Evolutionary conservation across 495 filamentous ascomycete species (phyloP), one percentile per base, ranked within the genome.

Genomic region (Rhypophila decipiens): DNA sequence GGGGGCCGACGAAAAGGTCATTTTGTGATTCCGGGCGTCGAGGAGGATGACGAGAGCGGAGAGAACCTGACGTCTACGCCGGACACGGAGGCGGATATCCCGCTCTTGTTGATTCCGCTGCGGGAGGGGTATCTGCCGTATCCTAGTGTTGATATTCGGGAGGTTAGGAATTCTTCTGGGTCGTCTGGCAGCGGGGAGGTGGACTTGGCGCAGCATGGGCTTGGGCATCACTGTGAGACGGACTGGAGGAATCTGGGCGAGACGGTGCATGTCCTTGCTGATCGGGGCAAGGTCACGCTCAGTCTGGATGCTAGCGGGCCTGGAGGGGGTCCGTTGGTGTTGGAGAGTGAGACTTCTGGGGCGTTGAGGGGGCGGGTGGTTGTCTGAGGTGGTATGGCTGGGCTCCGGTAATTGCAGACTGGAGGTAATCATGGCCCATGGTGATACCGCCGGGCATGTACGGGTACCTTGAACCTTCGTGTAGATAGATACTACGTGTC

Each of bases 1-100:
- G 90, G 88, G 23, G 93, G 94, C 0, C 76, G 83, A 29, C 75
- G 86, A 19, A 84, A 85, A 48, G 84, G 80, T 1, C 86, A 88
- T 52, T 95, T 95, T 63, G 75, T 78, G 2, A 82, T 79, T 21
- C 71, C 69, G 2, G 57, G 54, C 4, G 57, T 58, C n/a, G 50
- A 57, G 20, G 50, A 55, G 22, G 39, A 33, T 18, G 34, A 46
- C 36, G 34, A 57, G 42, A 60, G 47, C 71, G 78, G 56, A 70
- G 66, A 51, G 68, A 66, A 46, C 0, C 75, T 83, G 51, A 60
- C 58, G 22, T 64, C 59, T 24, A 63, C 60, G 5, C 46, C 59
- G 15, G 66, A 63, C 24, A 72, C 69, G 11, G 70, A 75, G 50
- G 66, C 69, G n/a, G 64, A 71, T 38, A 73, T 75, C 15, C 76